Percentiles rank a stretch among this genome's conserved stretches.
These are phyloP conservation scores for Candida pini DNA, from an alignment of 805 yeast genomes.

Conservation along the genomic window DNA sequence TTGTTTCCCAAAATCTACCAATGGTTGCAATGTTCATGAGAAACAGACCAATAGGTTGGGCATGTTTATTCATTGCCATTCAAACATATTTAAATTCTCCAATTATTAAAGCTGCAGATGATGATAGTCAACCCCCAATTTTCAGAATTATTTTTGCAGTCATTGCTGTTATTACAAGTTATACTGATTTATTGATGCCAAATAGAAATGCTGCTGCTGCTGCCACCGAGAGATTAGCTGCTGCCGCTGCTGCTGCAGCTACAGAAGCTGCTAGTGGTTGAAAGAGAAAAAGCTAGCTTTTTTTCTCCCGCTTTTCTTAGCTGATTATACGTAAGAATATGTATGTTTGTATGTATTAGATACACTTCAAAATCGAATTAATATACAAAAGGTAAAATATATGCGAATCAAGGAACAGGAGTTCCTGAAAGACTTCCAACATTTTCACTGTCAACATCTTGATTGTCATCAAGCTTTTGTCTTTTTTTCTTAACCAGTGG, in stretches of 20 bases:
- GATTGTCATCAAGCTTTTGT: background rate
- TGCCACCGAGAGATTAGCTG: constrained; percentile 5
- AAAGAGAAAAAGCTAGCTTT: no score
- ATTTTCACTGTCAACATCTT: constrained; percentile 2
- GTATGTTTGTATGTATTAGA: no score
- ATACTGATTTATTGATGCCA: constrained; percentile 49
- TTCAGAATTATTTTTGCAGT: constrained; percentile 42
- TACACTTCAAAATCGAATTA: no score
- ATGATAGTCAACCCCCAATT: constrained; percentile 38
- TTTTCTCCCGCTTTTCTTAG: no score
- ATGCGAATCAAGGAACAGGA: background rate
- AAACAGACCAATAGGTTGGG: constrained; percentile 52
- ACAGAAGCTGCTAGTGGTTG: background rate
- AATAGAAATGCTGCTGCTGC: constrained; percentile 28
- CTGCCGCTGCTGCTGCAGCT: constrained; percentile 4
- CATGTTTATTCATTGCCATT: constrained; percentile 45
- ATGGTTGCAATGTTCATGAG: constrained; percentile 61
- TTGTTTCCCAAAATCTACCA: constrained; percentile 49
- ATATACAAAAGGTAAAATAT: background rate
- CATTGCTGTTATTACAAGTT: constrained; percentile 42
- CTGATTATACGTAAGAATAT: no score
- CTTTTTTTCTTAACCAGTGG: constrained; percentile 25
- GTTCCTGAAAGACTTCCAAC: background rate
- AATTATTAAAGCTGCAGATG: constrained; percentile 21
- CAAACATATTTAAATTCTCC: constrained; percentile 43